phyloP scores from a whole-genome alignment of 2,329 filamentous ascomycete species.

The Shiraia bambusicola region DNA sequence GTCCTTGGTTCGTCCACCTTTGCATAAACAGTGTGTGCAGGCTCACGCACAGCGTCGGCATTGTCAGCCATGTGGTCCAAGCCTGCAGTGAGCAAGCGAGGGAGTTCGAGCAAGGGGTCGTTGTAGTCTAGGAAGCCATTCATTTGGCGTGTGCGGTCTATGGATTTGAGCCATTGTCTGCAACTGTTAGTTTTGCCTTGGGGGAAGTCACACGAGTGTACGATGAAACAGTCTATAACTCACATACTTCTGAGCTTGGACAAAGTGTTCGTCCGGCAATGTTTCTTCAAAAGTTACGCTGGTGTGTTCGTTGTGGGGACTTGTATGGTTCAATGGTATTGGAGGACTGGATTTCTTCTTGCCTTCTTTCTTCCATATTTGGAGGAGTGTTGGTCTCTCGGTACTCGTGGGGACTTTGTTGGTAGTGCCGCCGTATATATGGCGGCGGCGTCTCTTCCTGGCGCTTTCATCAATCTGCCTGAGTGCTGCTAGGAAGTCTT shows the following conservation, averaged over 20 bases:
- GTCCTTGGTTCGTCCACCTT: background rate
- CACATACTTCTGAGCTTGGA: slow-evolving; percentile 1
- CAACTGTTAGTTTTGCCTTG: background rate
- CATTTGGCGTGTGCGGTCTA: slow-evolving; percentile 1
- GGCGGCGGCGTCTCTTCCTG: slow-evolving; percentile 1
- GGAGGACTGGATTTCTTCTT: background rate
- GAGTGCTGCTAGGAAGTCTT: background rate
- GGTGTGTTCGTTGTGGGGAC: no score
- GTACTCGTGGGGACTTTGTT: slow-evolving; percentile 2
- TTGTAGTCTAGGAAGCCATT: slow-evolving; percentile 1
- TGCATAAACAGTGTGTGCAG: no score
- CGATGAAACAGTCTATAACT: no score
- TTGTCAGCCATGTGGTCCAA: background rate
- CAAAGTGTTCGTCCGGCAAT: no score
- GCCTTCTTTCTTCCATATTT: slow-evolving; percentile 8
- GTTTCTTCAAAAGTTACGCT: no score
- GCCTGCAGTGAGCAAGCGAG: background rate
- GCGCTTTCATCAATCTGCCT: background rate
- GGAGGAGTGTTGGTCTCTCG: background rate
- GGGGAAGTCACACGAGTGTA: no score
- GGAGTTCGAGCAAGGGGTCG: background rate
- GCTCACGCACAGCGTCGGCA: background rate
- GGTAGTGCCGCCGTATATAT: slow-evolving; percentile 3
- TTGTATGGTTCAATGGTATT: background rate
- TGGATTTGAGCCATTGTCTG: slow-evolving; percentile 1